Conservation (phyloP, 1,139 yeast species). For the Debaryomycetaceae sp. region DNA sequence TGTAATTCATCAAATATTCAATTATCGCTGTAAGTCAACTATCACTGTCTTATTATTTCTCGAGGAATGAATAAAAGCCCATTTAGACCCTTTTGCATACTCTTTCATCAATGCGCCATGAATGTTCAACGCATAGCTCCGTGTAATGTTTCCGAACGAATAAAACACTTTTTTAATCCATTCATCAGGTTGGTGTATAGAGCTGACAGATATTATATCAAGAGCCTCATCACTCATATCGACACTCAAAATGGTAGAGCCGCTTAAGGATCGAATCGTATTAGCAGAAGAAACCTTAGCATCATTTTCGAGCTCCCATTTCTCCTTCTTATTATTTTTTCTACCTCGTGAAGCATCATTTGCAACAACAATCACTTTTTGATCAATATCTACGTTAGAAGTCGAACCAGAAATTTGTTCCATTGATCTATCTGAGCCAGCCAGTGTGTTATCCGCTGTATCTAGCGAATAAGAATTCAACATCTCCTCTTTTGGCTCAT, state of each 20-base stretch:
- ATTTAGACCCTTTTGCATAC: conserved; percentile 62
- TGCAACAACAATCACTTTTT: conserved; percentile 58
- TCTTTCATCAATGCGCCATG: conserved; percentile 72
- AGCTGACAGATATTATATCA: conserved; percentile 75
- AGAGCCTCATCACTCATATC: conserved; percentile 82
- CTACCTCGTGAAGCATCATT: conserved; percentile 71
- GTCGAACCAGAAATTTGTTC: conserved; percentile 18
- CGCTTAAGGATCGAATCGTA: conserved; percentile 51
- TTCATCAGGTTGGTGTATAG: conserved; percentile 77
- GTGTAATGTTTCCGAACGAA: conserved; percentile 51
- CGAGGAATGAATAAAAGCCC: conserved; percentile 72
- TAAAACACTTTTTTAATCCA: conserved; percentile 86
- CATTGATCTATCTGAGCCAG: neutral
- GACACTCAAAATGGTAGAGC: conserved; percentile 69
- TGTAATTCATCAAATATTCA: neutral
- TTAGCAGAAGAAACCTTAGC: conserved; percentile 59
- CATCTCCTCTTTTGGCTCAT: conserved; percentile 5
- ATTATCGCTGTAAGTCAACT: conserved; percentile 57
- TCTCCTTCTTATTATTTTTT: conserved; percentile 72
- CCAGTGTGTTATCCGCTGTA: conserved; percentile 3
- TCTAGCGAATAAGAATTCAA: conserved; percentile 2
- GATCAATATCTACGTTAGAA: conserved; percentile 44
- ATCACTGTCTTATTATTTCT: conserved; percentile 70
- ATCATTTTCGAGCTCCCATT: conserved; percentile 76
- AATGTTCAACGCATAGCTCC: conserved; percentile 72